These are phyloP conservation scores for Nothophoma quercina DNA, from an alignment of 2,329 filamentous ascomycete genomes.

Conservation along the genomic window DNA sequence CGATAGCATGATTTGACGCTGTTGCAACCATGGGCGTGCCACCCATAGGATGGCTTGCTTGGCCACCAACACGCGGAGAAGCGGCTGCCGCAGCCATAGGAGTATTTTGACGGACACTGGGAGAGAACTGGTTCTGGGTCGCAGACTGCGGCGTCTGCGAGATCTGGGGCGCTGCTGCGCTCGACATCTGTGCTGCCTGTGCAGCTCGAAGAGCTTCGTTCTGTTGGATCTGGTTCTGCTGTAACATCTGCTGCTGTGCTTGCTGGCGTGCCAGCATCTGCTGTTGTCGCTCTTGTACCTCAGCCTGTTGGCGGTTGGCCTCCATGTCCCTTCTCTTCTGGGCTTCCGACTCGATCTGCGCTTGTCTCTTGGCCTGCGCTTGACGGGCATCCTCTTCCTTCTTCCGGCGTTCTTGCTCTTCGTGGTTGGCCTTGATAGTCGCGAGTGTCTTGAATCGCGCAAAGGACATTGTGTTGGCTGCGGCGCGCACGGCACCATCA, in stretches of 20 bases:
- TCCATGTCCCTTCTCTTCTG: conserved; percentile 48
- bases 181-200: conserved; percentile 41
- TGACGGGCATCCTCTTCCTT: conserved; percentile 58
- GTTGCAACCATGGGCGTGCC: conserved; percentile 56
- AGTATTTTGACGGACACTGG: conserved; percentile 58
- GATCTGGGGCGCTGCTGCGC: conserved; percentile 32
- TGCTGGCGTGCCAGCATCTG: conserved; percentile 58
- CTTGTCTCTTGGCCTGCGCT: conserved; percentile 51
- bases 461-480: conserved; percentile 83
- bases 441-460: conserved; percentile 91
- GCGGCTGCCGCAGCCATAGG: conserved; percentile 53
- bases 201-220: conserved; percentile 50
- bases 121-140: conserved; percentile 70
- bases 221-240: conserved; percentile 40
- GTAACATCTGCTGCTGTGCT: conserved; percentile 49
- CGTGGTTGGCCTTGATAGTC: conserved; percentile 79
- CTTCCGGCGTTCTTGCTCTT: conserved; percentile 68
- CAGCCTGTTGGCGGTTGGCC: conserved; percentile 39
- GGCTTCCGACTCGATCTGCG: conserved; percentile 43
- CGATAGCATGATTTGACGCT: conserved; percentile 48
- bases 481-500: conserved; percentile 69
- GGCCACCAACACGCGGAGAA: conserved; percentile 50
- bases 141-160: conserved; percentile 59
- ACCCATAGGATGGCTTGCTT: conserved; percentile 47
- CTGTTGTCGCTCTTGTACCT: conserved; percentile 56